Percentiles rank a stretch among this genome's conserved stretches.
These are phyloP conservation scores for Ganoderma lucidum DNA, from an alignment of 1,284 basidiomycete species.

Conservation along the genomic window DNA sequence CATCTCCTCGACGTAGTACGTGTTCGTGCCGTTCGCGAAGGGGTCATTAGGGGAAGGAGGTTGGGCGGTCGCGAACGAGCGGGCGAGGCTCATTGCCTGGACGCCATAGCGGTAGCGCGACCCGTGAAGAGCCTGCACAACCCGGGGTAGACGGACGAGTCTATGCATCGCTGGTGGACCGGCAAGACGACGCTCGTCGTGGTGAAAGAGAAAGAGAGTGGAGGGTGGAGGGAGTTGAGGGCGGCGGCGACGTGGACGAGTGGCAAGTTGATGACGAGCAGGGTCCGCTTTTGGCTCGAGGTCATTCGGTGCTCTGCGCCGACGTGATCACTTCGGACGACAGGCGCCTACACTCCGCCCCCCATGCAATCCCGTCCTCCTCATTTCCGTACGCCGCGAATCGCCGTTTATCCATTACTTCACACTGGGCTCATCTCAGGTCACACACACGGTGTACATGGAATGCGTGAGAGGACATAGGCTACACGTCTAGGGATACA, in stretches of 20 bases:
- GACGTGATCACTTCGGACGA: slow-evolving; percentile 22
- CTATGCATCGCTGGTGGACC: slow-evolving; percentile 31
- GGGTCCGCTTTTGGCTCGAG: slow-evolving; percentile 26
- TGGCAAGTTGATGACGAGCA: slow-evolving; percentile 31
- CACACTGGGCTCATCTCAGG: not conserved
- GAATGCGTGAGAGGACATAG: not conserved
- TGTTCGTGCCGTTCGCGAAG: slow-evolving; percentile 92
- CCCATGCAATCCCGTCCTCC: slow-evolving; percentile 7
- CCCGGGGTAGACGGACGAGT: slow-evolving; percentile 34
- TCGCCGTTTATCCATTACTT: slow-evolving; percentile 3
- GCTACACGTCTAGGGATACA: slow-evolving; percentile 15
- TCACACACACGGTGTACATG: not conserved
- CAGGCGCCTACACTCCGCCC: slow-evolving; percentile 17
- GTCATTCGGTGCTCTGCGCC: slow-evolving; percentile 27
- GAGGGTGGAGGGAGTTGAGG: slow-evolving; percentile 13
- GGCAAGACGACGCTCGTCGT: slow-evolving; percentile 29
- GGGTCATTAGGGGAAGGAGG: slow-evolving; percentile 77
- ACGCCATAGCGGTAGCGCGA: slow-evolving; percentile 32
- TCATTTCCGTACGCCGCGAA: slow-evolving; percentile 1
- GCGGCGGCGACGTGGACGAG: slow-evolving; percentile 29
- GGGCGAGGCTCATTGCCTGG: slow-evolving; percentile 26
- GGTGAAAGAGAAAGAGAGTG: slow-evolving; percentile 21
- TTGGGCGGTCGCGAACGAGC: slow-evolving; percentile 56
- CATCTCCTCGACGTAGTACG: slow-evolving; percentile 98
- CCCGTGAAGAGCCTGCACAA: slow-evolving; percentile 33